These are phyloP conservation scores for Petunia axillaris DNA, from an alignment of 257 asterid species.

Conservation along the genomic window DNA sequence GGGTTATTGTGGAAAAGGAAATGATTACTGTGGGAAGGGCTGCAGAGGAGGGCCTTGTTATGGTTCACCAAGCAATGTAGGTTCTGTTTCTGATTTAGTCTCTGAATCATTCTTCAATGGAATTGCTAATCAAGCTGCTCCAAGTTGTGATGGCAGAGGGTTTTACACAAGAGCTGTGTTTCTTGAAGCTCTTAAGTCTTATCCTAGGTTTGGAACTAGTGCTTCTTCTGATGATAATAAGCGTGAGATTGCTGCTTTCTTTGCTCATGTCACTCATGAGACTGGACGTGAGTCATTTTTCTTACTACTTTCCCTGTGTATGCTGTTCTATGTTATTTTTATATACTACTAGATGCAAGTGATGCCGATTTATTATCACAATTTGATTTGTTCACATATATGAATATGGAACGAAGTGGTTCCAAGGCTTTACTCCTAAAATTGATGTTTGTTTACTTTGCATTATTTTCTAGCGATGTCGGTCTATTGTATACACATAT, in stretches of 20 bases:
- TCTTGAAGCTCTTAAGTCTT: constrained; percentile 44
- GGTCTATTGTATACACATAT: background rate
- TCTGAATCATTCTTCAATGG: constrained; percentile 46
- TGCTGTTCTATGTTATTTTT: background rate
- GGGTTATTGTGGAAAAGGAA: constrained; percentile 49
- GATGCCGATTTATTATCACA: too few relatives aligned
- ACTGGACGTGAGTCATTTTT: constrained; percentile 48
- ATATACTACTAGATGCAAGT: background rate
- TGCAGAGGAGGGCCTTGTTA: constrained; percentile 46
- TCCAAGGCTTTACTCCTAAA: background rate
- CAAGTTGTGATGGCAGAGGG: constrained; percentile 45
- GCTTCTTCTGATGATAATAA: constrained; percentile 42
- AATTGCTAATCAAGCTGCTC: constrained; percentile 38
- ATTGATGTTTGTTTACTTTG: too few relatives aligned
- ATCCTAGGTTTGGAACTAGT: constrained; percentile 39
- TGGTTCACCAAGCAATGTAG: constrained; percentile 30
- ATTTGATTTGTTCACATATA: too few relatives aligned
- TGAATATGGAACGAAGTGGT: too few relatives aligned
- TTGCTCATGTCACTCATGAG: constrained; percentile 58
- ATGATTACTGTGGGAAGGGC: constrained; percentile 46
- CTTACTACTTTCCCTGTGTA: background rate
- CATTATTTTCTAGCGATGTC: background rate
- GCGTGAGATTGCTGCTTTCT: constrained; percentile 60
- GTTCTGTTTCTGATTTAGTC: constrained; percentile 35
- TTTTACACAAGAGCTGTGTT: constrained; percentile 50